Evolutionary conservation across 495 filamentous ascomycete genomes (phyloP).

Genomic region (Penicillium waksmanii): DNA sequence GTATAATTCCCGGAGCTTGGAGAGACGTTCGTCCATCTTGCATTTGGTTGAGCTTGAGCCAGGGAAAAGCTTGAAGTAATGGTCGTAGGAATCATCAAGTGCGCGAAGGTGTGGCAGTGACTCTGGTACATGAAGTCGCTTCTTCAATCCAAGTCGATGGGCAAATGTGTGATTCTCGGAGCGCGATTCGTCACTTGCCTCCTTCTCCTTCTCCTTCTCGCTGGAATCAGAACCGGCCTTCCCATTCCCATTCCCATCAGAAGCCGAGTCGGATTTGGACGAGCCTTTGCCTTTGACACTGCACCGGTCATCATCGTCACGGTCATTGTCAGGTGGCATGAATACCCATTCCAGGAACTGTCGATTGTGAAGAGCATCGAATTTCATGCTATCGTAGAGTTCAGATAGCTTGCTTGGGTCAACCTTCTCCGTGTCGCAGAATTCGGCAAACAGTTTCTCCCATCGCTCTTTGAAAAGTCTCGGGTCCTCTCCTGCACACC

Average conservation of each 20-base stretch:
- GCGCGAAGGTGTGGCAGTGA: constrained; percentile 48
- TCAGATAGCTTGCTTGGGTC: constrained; percentile 98
- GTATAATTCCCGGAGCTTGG: constrained; percentile 89
- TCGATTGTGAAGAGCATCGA: constrained; percentile 95
- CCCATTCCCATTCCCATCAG: constrained; percentile 19
- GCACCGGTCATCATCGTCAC: constrained; percentile 64
- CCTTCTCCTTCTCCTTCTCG: constrained; percentile 40
- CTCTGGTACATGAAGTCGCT: constrained; percentile 44
- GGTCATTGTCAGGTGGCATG: constrained; percentile 71
- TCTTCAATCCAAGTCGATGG: constrained; percentile 54
- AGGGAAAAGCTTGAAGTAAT: constrained; percentile 86
- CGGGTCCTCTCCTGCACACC: constrained; percentile 96
- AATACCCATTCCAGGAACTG: constrained; percentile 98
- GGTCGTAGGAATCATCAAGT: constrained; percentile 55
- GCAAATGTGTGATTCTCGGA: constrained; percentile 45
- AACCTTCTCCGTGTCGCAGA: constrained; percentile 94
- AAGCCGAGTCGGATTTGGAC: constrained; percentile 34
- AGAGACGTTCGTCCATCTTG: constrained; percentile 82
- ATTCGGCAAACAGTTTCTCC: constrained; percentile 98
- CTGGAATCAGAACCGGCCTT: constrained; percentile 28
- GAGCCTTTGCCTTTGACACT: constrained; percentile 30
- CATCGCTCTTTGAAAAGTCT: constrained; percentile 94
- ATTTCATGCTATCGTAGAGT: constrained; percentile 99
- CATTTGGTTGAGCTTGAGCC: constrained; percentile 77
- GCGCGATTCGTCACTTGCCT: constrained; percentile 9